Evolutionary conservation across 2,329 filamentous ascomycete genomes (phyloP), one percentile per base, ranked within the genome.

Genomic region (Pseudofabraea citricarpa): DNA sequence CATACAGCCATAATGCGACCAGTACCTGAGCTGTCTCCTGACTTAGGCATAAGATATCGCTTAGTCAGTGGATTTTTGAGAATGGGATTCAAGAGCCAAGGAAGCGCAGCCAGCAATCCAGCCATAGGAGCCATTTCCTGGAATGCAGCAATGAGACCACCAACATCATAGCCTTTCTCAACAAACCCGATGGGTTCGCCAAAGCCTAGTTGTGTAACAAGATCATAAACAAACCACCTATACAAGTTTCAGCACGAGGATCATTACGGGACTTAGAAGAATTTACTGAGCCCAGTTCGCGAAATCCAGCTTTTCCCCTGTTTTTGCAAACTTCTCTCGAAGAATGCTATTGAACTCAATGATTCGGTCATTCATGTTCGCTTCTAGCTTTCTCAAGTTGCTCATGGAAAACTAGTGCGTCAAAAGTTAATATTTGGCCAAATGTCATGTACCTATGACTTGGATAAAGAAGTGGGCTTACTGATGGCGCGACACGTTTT

Each of bases 111-210:
- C 35, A 49, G 54, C 23, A 64, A 46, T 36, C 61, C 48, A 2
- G 60, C 58, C 39, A 63, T 56, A 46, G 24, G 62, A 57, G 1
- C 62, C 48, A 6, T 64, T 55, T 5, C 56, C 20, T n/a, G 3
- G n/a, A 23, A 23, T 23, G n/a, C 19, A 15, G 19, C 21, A 49
- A 24, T 67, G 64, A 43, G 56, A 64, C 55, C 55, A 27, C 55
- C 56, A 44, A 61, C 43, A 42, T 68, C 64, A 6, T 49, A 44
- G 12, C 55, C 46, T 4, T 55, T 50, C 33, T 63, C 45, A 26
- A 67, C 51, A 50, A 65, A 67, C 10, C 64, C 64, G 45, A 66
- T 64, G 46, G 58, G 58, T 3, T 52, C 54, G n/a, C 62, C 60
- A 36, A 65, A 67, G 40, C 57, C 60, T 18, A 67, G 46, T 36